Evolutionary conservation across 2,329 filamentous ascomycete genomes (phyloP), one percentile per base, ranked within the genome.

Genomic region (Fusarium beomiforme): DNA sequence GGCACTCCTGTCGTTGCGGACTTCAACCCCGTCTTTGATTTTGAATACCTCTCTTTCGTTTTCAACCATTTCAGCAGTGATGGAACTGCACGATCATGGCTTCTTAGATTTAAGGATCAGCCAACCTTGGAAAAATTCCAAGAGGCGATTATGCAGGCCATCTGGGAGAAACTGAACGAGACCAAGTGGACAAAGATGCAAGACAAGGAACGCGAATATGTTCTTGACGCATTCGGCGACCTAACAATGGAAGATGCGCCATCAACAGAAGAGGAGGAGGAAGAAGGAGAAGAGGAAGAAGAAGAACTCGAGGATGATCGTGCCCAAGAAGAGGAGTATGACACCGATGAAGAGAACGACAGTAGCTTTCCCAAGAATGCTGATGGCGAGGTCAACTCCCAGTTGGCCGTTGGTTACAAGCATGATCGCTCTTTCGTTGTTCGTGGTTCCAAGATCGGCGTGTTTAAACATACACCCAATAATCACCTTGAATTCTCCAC

Each of bases 21-120:
- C 75, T 94, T 98, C 81, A 98, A 98, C 76, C 96, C 96, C 0
- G 95, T 99, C 23, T 99, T 98, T 85, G 98, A 98, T 83, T 98
- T 98, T 73, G 96, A 99, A 80, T 98, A 95, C 76, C 86, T 97
- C n/a, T 98, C 95, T 0, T 98, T 98, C 80, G 98, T 99, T 77
- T 99, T 99, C 87, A 99, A 99, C 78, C 94, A 98, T 79, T 98
- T 97, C 79, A 89, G 92, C 17, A 88, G 91, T 37, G 93, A 98
- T 80, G 94, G 95, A 4, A 93, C 92, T 3, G 95, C 96, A 8
- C 97, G 95, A 80, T 99, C 96, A 2, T 99, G 96, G 95, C 88
- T 99, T 17, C 85, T 99, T 37, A 91, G 95, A 17, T 99, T 99
- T 84, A 93, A 92, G 76, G 92, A 97, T 73, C 92, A 94, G 74